phyloP scores from a whole-genome alignment of 2,329 filamentous ascomycete species.

The Colletotrichum trifolii region DNA sequence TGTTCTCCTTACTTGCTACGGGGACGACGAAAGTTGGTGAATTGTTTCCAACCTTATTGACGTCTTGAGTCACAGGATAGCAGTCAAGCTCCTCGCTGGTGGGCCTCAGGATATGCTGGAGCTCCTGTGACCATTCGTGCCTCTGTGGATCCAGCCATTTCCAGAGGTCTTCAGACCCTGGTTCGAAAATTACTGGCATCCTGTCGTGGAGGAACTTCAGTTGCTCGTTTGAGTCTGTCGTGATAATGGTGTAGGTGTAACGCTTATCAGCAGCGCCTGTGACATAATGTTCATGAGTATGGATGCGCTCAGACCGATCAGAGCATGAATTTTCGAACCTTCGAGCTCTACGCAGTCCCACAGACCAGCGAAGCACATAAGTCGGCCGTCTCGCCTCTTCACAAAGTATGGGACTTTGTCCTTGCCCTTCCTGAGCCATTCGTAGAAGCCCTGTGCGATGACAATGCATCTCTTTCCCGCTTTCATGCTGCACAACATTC shows the following conservation, averaged over 20 bases:
- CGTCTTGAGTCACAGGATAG: slow-evolving; percentile 87
- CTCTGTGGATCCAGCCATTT: slow-evolving; percentile 82
- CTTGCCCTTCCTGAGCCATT: slow-evolving; percentile 89
- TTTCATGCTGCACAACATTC: slow-evolving; percentile 96
- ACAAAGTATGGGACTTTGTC: slow-evolving; percentile 89
- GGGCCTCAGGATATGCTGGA: slow-evolving; percentile 84
- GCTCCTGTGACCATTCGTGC: slow-evolving; percentile 78
- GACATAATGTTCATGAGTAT: not conserved
- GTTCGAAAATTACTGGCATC: slow-evolving; percentile 93
- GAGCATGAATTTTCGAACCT: slow-evolving; percentile 55
- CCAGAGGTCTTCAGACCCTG: slow-evolving; percentile 74
- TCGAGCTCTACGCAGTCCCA: slow-evolving; percentile 91
- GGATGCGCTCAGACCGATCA: not conserved
- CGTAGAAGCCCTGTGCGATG: slow-evolving; percentile 92
- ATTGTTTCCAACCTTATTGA: slow-evolving; percentile 94
- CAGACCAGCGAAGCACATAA: slow-evolving; percentile 91
- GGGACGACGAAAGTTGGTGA: slow-evolving; percentile 86
- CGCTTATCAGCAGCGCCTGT: slow-evolving; percentile 71
- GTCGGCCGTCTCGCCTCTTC: slow-evolving; percentile 80
- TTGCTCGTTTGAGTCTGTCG: slow-evolving; percentile 85
- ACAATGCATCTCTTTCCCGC: slow-evolving; percentile 88
- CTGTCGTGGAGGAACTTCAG: slow-evolving; percentile 90
- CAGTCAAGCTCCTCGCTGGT: slow-evolving; percentile 83
- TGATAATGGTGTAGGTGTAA: slow-evolving; percentile 95
- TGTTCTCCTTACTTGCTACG: slow-evolving; percentile 86